Conservation (phyloP, 495 filamentous ascomycete species). For the Aspergillus kassunensis region DNA sequence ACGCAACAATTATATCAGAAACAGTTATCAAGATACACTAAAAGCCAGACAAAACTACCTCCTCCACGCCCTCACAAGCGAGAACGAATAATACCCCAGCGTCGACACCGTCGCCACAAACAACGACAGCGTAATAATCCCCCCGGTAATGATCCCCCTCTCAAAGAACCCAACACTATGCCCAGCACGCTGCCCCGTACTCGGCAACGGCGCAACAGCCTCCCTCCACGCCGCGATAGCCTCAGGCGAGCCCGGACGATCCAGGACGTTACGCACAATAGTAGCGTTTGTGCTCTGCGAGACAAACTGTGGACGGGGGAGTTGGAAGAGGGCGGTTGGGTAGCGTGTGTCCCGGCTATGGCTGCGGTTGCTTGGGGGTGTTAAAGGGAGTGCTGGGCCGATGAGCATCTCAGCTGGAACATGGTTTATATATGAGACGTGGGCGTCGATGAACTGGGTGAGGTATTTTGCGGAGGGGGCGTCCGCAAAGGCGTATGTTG, state of each 20-base stretch:
- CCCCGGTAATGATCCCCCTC: constrained; percentile 45
- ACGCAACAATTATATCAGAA: too few relatives aligned
- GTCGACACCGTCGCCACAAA: constrained; percentile 23
- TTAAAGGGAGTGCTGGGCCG: constrained; percentile 37
- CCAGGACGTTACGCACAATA: constrained; percentile 16
- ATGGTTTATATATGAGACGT: constrained; percentile 48
- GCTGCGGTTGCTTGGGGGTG: neutral
- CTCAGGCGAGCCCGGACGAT: constrained; percentile 11
- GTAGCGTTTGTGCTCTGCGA: constrained; percentile 7
- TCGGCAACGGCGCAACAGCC: constrained; percentile 31
- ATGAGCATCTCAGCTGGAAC: constrained; percentile 45
- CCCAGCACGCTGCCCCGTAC: constrained; percentile 33
- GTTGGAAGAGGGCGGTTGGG: constrained; percentile 31
- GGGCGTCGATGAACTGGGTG: constrained; percentile 45
- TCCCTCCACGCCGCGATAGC: constrained; percentile 23
- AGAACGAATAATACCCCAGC: constrained; percentile 29
- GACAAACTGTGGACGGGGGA: constrained; percentile 38
- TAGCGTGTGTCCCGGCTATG: constrained; percentile 24
- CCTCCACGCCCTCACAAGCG: constrained; percentile 15
- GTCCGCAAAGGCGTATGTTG: constrained; percentile 48
- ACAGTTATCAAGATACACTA: too few relatives aligned
- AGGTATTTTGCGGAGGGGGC: constrained; percentile 48
- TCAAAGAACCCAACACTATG: constrained; percentile 49
- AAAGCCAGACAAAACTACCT: neutral
- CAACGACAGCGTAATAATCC: constrained; percentile 24